Conservation (phyloP, 2,329 filamentous ascomycete genomes). For the Phyllachora maydis region DNA sequence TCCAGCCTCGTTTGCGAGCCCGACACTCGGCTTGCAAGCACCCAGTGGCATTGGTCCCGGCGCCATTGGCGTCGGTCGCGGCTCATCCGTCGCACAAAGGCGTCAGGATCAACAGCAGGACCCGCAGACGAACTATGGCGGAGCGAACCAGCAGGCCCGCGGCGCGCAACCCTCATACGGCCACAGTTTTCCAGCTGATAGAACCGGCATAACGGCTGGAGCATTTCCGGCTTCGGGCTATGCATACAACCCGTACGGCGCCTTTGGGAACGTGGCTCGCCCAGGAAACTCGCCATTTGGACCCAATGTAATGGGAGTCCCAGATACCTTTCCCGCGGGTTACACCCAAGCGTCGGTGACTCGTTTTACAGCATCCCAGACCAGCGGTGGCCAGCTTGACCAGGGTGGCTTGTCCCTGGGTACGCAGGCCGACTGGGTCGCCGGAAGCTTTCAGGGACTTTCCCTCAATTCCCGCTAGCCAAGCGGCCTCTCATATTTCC, state of each 20-base stretch:
- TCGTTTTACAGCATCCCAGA: no score
- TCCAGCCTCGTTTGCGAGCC: slow-evolving; percentile 79
- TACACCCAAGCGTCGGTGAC: no score
- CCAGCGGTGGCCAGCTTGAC: slow-evolving; percentile 12
- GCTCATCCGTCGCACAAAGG: slow-evolving; percentile 23
- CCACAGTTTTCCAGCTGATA: no score
- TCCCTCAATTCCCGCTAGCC: slow-evolving; percentile 43
- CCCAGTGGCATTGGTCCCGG: slow-evolving; percentile 46
- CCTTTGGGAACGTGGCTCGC: slow-evolving; percentile 19
- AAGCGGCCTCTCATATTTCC: slow-evolving; percentile 1
- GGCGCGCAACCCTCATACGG: no score
- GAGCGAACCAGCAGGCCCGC: slow-evolving; percentile 11
- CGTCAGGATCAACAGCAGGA: slow-evolving; percentile 24
- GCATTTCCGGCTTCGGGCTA: slow-evolving; percentile 17
- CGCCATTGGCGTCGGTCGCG: slow-evolving; percentile 36
- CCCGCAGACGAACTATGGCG: slow-evolving; percentile 15
- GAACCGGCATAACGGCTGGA: no score
- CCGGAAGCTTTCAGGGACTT: slow-evolving; percentile 46
- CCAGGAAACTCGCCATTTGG: slow-evolving; percentile 14
- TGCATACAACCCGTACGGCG: slow-evolving; percentile 19
- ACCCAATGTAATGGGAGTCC: slow-evolving; percentile 15
- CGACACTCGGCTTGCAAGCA: slow-evolving; percentile 49
- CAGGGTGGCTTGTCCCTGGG: slow-evolving; percentile 19
- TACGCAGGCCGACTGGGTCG: slow-evolving; percentile 37
- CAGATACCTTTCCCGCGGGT: slow-evolving; percentile 20